These are phyloP conservation scores for Volvox carteri DNA, from an alignment of 163 green algal species.

Conservation along the genomic window DNA sequence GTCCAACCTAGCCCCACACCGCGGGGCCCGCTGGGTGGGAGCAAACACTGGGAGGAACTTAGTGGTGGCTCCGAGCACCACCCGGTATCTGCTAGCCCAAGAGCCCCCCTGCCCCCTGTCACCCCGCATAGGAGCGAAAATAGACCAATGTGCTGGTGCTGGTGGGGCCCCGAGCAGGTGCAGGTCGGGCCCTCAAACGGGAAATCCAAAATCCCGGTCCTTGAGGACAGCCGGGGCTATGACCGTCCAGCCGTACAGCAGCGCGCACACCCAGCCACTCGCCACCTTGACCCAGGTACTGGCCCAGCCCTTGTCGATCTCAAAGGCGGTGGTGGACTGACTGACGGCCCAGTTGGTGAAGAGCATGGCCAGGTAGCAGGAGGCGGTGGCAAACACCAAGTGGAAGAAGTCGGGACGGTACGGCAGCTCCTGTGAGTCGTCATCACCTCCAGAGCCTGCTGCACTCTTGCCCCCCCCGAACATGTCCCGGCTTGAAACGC, in stretches of 20 bases:
- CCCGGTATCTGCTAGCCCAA: too few species aligned
- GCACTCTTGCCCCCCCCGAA: slow-evolving; percentile 52
- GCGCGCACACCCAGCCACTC: slow-evolving; percentile 84
- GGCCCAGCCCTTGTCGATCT: slow-evolving; percentile 92
- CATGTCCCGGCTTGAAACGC: slow-evolving; percentile 60
- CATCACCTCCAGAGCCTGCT: background rate
- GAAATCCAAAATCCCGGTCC: slow-evolving; percentile 87
- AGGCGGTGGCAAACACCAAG: slow-evolving; percentile 66
- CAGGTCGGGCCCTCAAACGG: background rate
- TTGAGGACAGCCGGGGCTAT: slow-evolving; percentile 90
- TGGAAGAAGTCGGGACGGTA: slow-evolving; percentile 94
- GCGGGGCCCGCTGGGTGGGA: too few species aligned
- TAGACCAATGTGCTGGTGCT: too few species aligned
- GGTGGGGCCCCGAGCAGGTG: too few species aligned
- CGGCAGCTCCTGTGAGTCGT: slow-evolving; percentile 23
- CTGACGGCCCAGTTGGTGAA: slow-evolving; percentile 72
- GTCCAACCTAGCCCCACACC: too few species aligned
- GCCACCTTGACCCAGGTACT: slow-evolving; percentile 92
- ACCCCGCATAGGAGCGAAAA: too few species aligned
- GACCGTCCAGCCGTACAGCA: slow-evolving; percentile 95
- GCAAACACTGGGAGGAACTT: too few species aligned
- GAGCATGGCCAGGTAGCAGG: slow-evolving; percentile 51
- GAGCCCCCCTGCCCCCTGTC: too few species aligned
- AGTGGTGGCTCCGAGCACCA: too few species aligned
- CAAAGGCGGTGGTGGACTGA: slow-evolving; percentile 29